Evolutionary conservation across 192 early-diverging fungal species (phyloP), one percentile per base, ranked within the genome.

Genomic region (Coemansia sp.): DNA sequence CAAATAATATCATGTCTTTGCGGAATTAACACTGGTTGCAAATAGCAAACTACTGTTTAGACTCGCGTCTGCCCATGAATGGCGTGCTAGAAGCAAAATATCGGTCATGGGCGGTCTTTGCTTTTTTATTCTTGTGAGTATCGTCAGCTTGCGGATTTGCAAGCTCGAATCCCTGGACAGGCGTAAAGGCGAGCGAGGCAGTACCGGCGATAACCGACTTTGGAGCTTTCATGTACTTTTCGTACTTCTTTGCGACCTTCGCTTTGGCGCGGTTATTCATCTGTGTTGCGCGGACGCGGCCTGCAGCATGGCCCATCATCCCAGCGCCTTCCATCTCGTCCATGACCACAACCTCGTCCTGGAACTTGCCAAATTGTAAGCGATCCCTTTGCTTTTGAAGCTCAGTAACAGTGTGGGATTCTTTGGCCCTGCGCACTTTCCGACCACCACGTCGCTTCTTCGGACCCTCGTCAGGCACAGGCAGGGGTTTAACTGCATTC

Each of bases 131-230:
- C 58, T 25, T 52, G 54, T 66, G 62, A 16, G 56, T 79, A 34
- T 86, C 81, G 2, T 72, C 67, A 0, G 85, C 83, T 21, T 89
- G 90, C 2, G 96, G 96, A 67, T 95, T 92, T 30, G 88, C 86
- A 25, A 98, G 71, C 74, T 98, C 96, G 66, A 98, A 91, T 56
- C 94, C 94, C 65, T 98, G 92, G 16, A 94, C 89, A 9, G 96
- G 94, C 7, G 94, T 98, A 60, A 98, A 96, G 2, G 96, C 90
- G 10, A 98, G 81, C 18, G 94, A 94, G 0, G 94, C 88, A 48
- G 94, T 79, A 10, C 96, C 96, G 22, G 94, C 91, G 3, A 89
- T 88, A 5, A 69, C 62, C 10, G 73, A 64, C 5, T 51, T 57
- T 51, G 68, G 71, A 23, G 65, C 56, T 56, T 79, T 65, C 73